phyloP scores from a whole-genome alignment of 805 yeast species.

The Saccharomycopsis fibuligera region DNA sequence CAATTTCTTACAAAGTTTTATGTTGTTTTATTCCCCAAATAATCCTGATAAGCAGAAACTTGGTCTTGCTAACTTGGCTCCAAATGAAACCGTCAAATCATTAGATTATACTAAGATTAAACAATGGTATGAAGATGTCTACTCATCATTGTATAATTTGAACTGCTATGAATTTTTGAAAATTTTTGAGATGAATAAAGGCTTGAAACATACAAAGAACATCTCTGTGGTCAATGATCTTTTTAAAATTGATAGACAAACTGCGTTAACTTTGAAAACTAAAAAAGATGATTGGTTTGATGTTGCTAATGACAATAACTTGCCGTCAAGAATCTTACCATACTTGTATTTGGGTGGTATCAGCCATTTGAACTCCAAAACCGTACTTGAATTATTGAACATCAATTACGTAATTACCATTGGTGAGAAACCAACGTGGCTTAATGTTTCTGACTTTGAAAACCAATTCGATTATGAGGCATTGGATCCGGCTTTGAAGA shows the following conservation, averaged over 20 bases:
- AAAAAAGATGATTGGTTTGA: conserved; percentile 26
- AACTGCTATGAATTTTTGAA: conserved; percentile 15
- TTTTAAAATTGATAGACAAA: conserved; percentile 29
- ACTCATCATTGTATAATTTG: conserved; percentile 9
- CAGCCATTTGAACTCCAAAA: conserved; percentile 70
- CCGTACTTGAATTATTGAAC: conserved; percentile 56
- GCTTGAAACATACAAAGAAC: conserved; percentile 3
- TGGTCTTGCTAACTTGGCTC: background rate
- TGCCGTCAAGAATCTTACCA: conserved; percentile 80
- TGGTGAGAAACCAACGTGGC: conserved; percentile 76
- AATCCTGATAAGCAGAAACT: conserved; percentile 15
- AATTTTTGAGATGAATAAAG: conserved; percentile 5
- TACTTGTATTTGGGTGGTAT: conserved; percentile 84
- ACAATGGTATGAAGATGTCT: conserved; percentile 18
- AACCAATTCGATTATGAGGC: conserved; percentile 16
- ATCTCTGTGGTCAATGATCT: conserved; percentile 4
- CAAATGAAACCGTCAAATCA: background rate
- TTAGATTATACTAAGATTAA: conserved; percentile 11
- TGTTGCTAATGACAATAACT: conserved; percentile 44
- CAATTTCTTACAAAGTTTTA: conserved; percentile 54
- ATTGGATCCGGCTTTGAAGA: conserved; percentile 3
- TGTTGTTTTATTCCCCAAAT: conserved; percentile 58
- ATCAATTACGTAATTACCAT: conserved; percentile 77
- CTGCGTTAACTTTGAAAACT: conserved; percentile 28
- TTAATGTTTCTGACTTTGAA: conserved; percentile 25